Evolutionary conservation across 2,329 filamentous ascomycete genomes (phyloP).

Genomic region (Chaetothyriales sp.): DNA sequence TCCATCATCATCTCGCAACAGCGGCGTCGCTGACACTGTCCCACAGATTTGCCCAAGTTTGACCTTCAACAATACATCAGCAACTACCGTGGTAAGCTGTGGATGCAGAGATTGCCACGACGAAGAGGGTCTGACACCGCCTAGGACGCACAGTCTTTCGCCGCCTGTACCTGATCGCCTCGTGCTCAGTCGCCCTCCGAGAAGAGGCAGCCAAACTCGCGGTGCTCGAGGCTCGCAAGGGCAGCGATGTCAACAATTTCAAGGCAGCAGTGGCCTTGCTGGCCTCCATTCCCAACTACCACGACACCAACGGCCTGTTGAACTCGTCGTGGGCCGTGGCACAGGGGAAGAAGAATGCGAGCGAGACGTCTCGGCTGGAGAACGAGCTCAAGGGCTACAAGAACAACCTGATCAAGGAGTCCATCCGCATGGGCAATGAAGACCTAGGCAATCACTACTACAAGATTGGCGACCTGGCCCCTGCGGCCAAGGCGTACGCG

Average conservation of each 20-base stretch:
- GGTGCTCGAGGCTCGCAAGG: constrained; percentile 59
- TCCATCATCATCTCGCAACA: neutral
- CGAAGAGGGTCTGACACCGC: neutral
- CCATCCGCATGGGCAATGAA: constrained; percentile 89
- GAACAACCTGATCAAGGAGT: constrained; percentile 95
- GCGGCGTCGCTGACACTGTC: constrained; percentile 1
- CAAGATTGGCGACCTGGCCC: constrained; percentile 57
- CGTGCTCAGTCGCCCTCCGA: constrained; percentile 59
- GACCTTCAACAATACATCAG: constrained; percentile 82
- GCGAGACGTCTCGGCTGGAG: constrained; percentile 64
- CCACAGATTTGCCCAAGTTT: constrained; percentile 63
- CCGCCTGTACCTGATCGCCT: constrained; percentile 69
- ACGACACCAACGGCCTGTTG: constrained; percentile 51
- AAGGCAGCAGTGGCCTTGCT: constrained; percentile 54
- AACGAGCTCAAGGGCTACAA: constrained; percentile 81
- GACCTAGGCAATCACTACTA: constrained; percentile 79
- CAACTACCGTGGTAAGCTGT: constrained; percentile 62
- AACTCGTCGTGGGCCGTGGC: constrained; percentile 66
- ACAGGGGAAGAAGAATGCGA: constrained; percentile 51
- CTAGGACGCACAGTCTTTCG: constrained; percentile 70
- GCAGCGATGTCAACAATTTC: constrained; percentile 61
- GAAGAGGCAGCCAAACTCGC: constrained; percentile 70
- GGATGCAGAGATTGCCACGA: neutral
- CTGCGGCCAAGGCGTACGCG: constrained; percentile 62
- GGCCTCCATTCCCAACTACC: constrained; percentile 43